Evolutionary conservation across 2,329 filamentous ascomycete species (phyloP), one percentile per base, ranked within the genome.

Genomic region (Alternaria triticimaculans): DNA sequence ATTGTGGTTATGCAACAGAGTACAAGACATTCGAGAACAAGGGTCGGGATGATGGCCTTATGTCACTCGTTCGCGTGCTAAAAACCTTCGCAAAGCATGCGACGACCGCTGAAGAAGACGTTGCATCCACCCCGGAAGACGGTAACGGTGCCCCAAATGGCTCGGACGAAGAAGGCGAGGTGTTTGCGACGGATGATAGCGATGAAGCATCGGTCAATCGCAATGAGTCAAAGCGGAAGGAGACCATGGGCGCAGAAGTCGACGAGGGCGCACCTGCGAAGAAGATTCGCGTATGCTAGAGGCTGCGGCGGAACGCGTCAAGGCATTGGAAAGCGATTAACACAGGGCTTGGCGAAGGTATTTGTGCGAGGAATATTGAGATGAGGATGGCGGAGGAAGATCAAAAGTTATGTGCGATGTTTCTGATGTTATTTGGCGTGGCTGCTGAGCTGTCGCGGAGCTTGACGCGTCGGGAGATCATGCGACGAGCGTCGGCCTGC

Each of bases 151-250:
- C 18, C 3, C 0, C 43, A 21, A 2, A 6, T 21, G 43, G 0
- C 1, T 21, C 18, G 7, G 43, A 21, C 9, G 0, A 48, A 7
- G 23, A 26, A 0, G 23, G 21, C 10, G 21, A 48, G 0, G 2
- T 11, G 7, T 26, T n/a, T 0, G 15, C 1, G 15, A 6, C 14
- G 3, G 45, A 48, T 15, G 23, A 18, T 18, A 23, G 5, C 5
- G 14, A 6, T 1, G 14, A 9, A 26, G 15, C 15, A 4, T 25
- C 20, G 2, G 8, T 3, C 9, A 15, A 10, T 2, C 45, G 7
- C 45, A 18, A 46, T 12, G 44, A 25, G 3, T 23, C 14, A 14
- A 46, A 46, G 44, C 23, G 20, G 44, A 46, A 18, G 23, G 23
- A 25, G 0, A 23, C 23, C 9, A 26, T 48, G 14, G 15, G 5